These are phyloP conservation scores for Geosmithia flava DNA, from an alignment of 2,329 filamentous ascomycete species.

Conservation along the genomic window DNA sequence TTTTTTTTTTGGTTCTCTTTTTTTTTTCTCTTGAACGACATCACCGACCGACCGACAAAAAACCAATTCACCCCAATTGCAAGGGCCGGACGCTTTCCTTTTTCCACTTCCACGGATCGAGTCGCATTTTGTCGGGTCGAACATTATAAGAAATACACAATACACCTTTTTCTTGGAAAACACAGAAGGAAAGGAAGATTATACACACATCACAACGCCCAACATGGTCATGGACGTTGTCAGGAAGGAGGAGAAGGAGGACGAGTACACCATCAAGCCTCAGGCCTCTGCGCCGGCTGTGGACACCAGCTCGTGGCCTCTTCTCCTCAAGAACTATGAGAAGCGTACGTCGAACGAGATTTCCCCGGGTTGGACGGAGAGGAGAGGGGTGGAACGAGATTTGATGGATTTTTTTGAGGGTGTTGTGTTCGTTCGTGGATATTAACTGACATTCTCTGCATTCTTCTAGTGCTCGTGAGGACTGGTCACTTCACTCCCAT, in stretches of 20 bases:
- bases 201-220: slow-evolving; percentile 10
- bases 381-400: not conserved
- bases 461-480: slow-evolving; percentile 62
- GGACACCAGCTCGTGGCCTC: slow-evolving; percentile 82
- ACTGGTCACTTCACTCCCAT: slow-evolving; percentile 97
- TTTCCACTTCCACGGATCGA: not conserved
- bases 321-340: slow-evolving; percentile 93
- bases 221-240: slow-evolving; percentile 10
- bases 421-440: no score
- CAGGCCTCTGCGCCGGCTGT: slow-evolving; percentile 66
- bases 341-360: slow-evolving; percentile 58
- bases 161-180: not conserved
- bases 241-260: slow-evolving; percentile 27
- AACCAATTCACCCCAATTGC: not conserved
- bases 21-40: not conserved
- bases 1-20: no score
- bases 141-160: not conserved
- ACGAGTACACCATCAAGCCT: slow-evolving; percentile 85
- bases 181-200: not conserved
- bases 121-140: not conserved
- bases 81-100: not conserved
- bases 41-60: not conserved
- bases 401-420: not conserved
- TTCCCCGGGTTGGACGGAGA: no score
- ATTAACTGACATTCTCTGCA: no score